Percentiles rank a stretch among this genome's conserved stretches.
phyloP scores from a whole-genome alignment of 2,329 filamentous ascomycete species.

The Paraphaeosphaeria sporulosa region DNA sequence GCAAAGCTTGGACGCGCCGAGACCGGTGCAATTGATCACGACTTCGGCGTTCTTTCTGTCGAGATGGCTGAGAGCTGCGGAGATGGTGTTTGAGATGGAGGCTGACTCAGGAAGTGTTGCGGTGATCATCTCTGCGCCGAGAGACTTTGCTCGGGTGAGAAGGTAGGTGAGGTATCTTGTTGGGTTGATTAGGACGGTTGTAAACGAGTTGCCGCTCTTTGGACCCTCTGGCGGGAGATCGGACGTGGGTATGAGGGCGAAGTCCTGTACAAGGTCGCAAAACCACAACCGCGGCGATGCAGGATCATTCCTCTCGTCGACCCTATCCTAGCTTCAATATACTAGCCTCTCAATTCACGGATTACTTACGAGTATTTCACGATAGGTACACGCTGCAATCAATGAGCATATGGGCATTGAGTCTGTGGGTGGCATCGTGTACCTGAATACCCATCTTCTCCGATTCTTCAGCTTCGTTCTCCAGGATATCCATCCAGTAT shows the following conservation, averaged over 20 bases:
- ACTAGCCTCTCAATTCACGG: background rate
- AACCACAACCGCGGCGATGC: constrained; percentile 45
- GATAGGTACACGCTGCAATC: constrained; percentile 10
- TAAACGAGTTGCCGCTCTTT: constrained; percentile 36
- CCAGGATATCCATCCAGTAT: too few species aligned
- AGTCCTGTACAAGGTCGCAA: constrained; percentile 45
- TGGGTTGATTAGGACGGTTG: constrained; percentile 49
- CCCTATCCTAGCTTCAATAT: background rate
- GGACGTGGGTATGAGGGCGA: constrained; percentile 29
- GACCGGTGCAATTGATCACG: constrained; percentile 55
- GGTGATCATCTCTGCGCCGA: constrained; percentile 39
- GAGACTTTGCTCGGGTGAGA: constrained; percentile 29
- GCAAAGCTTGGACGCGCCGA: constrained; percentile 50
- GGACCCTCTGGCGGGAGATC: constrained; percentile 24
- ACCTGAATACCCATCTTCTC: too few species aligned
- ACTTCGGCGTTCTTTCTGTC: constrained; percentile 9
- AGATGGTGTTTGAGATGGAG: constrained; percentile 39
- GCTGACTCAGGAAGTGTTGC: constrained; percentile 34
- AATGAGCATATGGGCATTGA: too few species aligned
- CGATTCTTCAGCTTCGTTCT: too few species aligned
- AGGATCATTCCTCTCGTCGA: background rate
- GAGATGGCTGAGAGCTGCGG: constrained; percentile 6
- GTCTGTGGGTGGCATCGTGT: too few species aligned
- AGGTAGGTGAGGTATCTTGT: constrained; percentile 49
- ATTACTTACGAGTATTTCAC: too few species aligned